phyloP scores from a whole-genome alignment of 2,329 filamentous ascomycete species.

The Neophaeococcomyces mojaviensis region DNA sequence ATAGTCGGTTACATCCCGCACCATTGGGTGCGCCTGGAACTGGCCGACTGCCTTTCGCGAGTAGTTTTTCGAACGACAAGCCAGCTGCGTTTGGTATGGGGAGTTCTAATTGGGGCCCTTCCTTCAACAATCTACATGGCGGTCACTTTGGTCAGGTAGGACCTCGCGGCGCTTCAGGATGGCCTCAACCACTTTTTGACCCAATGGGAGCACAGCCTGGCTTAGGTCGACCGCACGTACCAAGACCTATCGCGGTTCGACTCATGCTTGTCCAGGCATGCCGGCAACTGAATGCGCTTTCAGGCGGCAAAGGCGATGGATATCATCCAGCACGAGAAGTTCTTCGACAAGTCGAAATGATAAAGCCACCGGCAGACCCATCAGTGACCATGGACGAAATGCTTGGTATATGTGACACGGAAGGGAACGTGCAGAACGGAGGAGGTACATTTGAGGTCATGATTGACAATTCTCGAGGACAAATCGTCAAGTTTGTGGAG shows the following conservation, averaged over 20 bases:
- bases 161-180: slow-evolving; percentile 28
- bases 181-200: slow-evolving; percentile 40
- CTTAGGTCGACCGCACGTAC: slow-evolving; percentile 44
- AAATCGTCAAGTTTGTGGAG: slow-evolving; percentile 45
- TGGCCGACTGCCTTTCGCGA: slow-evolving; percentile 35
- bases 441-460: slow-evolving; percentile 77
- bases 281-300: slow-evolving; percentile 48
- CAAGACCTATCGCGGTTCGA: slow-evolving; percentile 62
- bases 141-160: slow-evolving; percentile 15
- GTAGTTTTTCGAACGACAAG: slow-evolving; percentile 19
- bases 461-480: slow-evolving; percentile 38
- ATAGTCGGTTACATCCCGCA: slow-evolving; percentile 32
- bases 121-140: slow-evolving; percentile 14
- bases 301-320: slow-evolving; percentile 44
- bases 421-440: slow-evolving; percentile 77
- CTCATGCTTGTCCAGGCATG: slow-evolving; percentile 71
- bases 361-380: slow-evolving; percentile 48
- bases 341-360: slow-evolving; percentile 56
- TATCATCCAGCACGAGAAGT: slow-evolving; percentile 64
- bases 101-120: slow-evolving; percentile 18
- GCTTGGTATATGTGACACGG: slow-evolving; percentile 79
- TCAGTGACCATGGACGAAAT: slow-evolving; percentile 59
- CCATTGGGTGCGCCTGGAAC: slow-evolving; percentile 48
- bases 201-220: slow-evolving; percentile 32
- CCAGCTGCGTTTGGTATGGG: slow-evolving; percentile 18